Percentiles rank a stretch among this genome's conserved stretches.
Conservation (phyloP, 352 stramenopile species). For the Halophytophthora polymorphica region DNA sequence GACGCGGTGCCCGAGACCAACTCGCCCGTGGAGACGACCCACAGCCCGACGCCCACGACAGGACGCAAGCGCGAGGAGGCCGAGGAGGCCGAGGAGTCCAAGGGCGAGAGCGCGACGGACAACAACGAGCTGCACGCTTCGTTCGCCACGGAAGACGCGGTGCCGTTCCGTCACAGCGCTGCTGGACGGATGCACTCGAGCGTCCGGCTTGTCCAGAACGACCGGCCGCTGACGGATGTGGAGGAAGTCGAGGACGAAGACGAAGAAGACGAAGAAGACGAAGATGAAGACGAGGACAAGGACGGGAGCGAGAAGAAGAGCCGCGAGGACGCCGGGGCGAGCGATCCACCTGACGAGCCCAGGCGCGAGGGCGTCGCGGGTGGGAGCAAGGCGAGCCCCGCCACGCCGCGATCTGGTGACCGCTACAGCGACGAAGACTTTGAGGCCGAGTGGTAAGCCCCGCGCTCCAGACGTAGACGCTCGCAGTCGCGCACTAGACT, state of each 20-base stretch:
- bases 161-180: background rate
- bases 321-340: background rate
- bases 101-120: background rate
- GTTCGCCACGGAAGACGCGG: no score
- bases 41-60: background rate
- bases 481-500: no score
- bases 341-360: no score
- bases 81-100: background rate
- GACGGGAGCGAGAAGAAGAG: constrained; percentile 12
- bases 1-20: constrained; percentile 12
- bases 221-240: constrained; percentile 13
- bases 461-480: no score
- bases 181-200: background rate
- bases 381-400: background rate
- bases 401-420: constrained; percentile 11
- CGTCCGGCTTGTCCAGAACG: background rate
- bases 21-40: background rate
- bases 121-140: background rate
- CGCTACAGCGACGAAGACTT: constrained; percentile 59
- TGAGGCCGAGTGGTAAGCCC: constrained; percentile 40
- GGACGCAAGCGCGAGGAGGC: background rate
- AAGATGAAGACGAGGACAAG: constrained; percentile 23
- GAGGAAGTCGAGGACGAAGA: constrained; percentile 10
- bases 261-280: constrained; percentile 15
- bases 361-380: no score